Evolutionary conservation across 176 grass and related monocot genomes (phyloP), one percentile per base, ranked within the genome.

Genomic region (Rhipidocladum racemiflorum): DNA sequence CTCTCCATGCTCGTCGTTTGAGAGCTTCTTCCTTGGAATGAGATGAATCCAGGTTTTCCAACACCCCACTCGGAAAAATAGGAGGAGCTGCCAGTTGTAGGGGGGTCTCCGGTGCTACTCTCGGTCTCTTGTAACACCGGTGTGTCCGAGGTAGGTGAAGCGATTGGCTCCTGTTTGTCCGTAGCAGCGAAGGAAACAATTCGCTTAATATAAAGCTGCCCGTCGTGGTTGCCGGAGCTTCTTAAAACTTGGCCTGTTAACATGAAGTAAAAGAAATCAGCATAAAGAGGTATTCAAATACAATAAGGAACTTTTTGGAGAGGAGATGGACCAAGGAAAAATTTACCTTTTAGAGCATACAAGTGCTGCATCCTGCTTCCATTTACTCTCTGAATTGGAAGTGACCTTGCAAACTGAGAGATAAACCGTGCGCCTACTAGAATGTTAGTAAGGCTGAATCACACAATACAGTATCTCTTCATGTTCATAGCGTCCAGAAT

Each of bases 31-130:
- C 77, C 87, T 39, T 88, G 82, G 84, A 93, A 99, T 61, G 89
- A 95, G 86, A 99, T 83, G 48, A 95, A 91, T 70, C 96, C 96
- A 6, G 92, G 45, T 79, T 99, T 99, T 48, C 92, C 96, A 60
- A 61, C 82, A 57, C 61, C 48, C 85, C 38, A 88, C 61, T 85
- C 45, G 57, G 82, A 80, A 71, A 87, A 84, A 85, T 64, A 28
- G 51, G 81, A 69, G 8, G 25, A 71, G 63, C 55, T 75, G 29
- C 40, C 73, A 78, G 62, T 56, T 38, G 25, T 29, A 27, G 79
- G 74, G 79, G 51, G 38, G 76, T 77, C 81, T 93, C 81, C 49
- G 28, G n/a, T 29, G 18, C 35, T 44, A 43, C 30, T 70, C 14
- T 72, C 25, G 9, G 62, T 78, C 62, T 86, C 83, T 64, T 89